Evolutionary conservation across 139 green algal species (phyloP).

Genomic region (Pseudopediastrum boryanum): DNA sequence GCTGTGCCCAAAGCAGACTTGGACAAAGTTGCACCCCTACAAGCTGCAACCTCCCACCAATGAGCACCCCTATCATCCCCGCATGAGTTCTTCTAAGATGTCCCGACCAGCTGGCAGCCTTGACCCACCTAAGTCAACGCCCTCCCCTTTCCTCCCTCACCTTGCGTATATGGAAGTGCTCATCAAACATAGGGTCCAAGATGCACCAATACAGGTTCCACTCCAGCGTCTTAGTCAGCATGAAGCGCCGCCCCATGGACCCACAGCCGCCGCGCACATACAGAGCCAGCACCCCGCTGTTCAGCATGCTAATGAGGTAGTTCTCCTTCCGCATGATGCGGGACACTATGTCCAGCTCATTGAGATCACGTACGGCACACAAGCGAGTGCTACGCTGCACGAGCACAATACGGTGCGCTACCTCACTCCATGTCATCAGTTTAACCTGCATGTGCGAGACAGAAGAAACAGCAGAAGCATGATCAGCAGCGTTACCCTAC

Average conservation of each 20-base stretch:
- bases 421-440: slow-evolving; percentile 85
- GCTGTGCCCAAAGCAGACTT: too few relatives aligned
- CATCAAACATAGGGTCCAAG: slow-evolving; percentile 88
- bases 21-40: too few relatives aligned
- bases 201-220: slow-evolving; percentile 93
- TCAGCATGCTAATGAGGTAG: slow-evolving; percentile 81
- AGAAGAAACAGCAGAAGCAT: background rate
- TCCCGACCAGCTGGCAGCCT: too few relatives aligned
- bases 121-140: too few relatives aligned
- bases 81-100: too few relatives aligned
- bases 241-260: slow-evolving; percentile 54
- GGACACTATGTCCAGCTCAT: slow-evolving; percentile 87
- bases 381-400: slow-evolving; percentile 80
- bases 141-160: too few relatives aligned
- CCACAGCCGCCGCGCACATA: slow-evolving; percentile 52
- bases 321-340: slow-evolving; percentile 97
- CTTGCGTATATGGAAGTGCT: slow-evolving; percentile 24
- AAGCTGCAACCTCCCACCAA: too few relatives aligned
- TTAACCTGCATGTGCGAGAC: too few relatives aligned
- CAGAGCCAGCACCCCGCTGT: slow-evolving; percentile 67
- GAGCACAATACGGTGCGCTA: slow-evolving; percentile 83
- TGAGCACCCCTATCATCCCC: too few relatives aligned
- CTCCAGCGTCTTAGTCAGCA: slow-evolving; percentile 94
- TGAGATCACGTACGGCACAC: slow-evolving; percentile 81
- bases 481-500: too few relatives aligned